Base-by-base conservation (phyloP, 371 early-diverging fungal species). In the Actinomortierella ambigua region DNA sequence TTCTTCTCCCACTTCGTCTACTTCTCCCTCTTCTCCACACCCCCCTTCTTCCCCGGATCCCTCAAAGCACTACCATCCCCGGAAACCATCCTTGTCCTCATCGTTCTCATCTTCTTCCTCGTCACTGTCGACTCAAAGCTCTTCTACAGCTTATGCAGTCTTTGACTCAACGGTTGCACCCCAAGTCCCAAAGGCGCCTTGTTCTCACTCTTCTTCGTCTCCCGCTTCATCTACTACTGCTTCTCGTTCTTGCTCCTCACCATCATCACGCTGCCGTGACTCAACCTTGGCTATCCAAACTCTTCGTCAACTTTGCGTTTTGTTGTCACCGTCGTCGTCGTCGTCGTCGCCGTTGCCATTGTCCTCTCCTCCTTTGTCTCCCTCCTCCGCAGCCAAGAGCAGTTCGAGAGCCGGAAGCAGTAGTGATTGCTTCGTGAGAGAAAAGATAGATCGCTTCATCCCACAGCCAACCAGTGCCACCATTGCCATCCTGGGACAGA, bases 291-390 rank as follows among this genome's bases (percentile, higher is more conserved):
- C n/a, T n/a, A n/a, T n/a, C n/a, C n/a, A n/a, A n/a, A 14, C 27
- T 47, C 17, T 57, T 48, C 34, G 44, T 54, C 9, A 29, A 34
- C 50, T 11, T 54, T 1, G 53, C 60, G n/a, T 69, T 65, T 17
- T 61, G 55, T 23, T 22, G 22, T 20, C 48, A 15, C 44, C 20
- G 44, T 63, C 60, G 7, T 50, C 57, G 5, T 65, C 65, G 0
- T 69, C 70, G 1, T 64, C 71, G n/a, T 66, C 69, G 3, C 77
- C 71, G 20, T 73, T 66, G 17, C 69, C 60, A 5, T 69, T 62
- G 20, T 58, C 60, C 15, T 69, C 68, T 42, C 57, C 59, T 50
- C 60, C 63, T 17, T 55, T 56, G n/a, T 59, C 53, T 0, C 58
- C 60, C 3, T 63, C 63, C 46, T 56, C 61, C 29, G 50, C 44